Base-by-base conservation (phyloP, 176 grass and related monocot genomes). In the Aegilops tauschii region DNA sequence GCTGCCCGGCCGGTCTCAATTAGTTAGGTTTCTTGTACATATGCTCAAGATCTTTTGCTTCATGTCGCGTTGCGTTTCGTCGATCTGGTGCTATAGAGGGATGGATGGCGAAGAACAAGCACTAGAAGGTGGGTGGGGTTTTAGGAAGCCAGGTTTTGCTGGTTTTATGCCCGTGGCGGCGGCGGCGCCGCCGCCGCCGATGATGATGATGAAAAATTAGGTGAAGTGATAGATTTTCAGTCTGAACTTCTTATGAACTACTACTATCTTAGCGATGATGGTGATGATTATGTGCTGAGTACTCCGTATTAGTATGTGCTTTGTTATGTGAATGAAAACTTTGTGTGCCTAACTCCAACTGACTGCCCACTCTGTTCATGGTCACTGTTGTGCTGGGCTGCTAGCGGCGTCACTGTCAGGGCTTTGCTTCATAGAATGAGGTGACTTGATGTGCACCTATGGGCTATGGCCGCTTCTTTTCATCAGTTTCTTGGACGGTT, bases 11-110 rank as follows among this genome's bases (percentile, higher is more conserved):
- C 50, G 50, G 50, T 7, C 50, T 20, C 50, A 13, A 40, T 75
- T 77, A 68, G 83, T 91, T 91, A 88, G 82, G 61, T 35, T 64
- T 63, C 45, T 13, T 85, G 90, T 88, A 77, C 30, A 91, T 91
- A 77, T 61, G 30, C 68, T 79, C 20, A 69, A 68, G 68, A 79
- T 42, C 64, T 61, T 86, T 28, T 61, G 9, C 65, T 65, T 79
- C 9, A 4, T 35, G 11, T 62, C 56, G 44, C 29, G 59, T 76
- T 77, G n/a, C 50, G 37, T 76, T 84, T 84, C 21, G 76, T 88
- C 10, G 70, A 71, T 88, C 89, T 44, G 85, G 47, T 67, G 76
- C 81, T 64, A 52, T 64, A 88, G 86, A 82, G 82, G 50, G 71
- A 17, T 61, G 50, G 71, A 25, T 47, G 69, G 50, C n/a, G 9